These are phyloP conservation scores for Vitis hybrid DNA, from an alignment of 177 flowering plant species.

Conservation along the genomic window DNA sequence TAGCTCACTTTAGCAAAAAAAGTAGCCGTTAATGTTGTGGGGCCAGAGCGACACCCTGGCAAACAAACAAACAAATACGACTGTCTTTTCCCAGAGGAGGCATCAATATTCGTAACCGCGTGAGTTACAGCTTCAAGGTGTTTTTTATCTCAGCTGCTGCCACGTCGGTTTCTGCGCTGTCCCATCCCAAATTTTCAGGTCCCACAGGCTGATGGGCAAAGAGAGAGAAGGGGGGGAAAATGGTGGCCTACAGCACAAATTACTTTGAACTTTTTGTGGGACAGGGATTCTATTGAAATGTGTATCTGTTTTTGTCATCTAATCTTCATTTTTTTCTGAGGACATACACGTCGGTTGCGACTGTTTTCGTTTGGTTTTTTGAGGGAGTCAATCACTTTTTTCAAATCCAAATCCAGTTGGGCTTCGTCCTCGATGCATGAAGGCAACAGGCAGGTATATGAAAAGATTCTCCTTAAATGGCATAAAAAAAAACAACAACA, in stretches of 20 bases:
- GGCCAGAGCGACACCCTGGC: constrained; percentile 17
- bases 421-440: not conserved
- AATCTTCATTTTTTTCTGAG: not conserved
- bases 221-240: not conserved
- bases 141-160: not conserved
- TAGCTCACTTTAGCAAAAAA: not conserved
- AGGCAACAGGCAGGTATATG: not conserved
- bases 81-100: not conserved
- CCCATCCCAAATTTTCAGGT: not conserved
- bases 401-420: not conserved
- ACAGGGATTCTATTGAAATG: not conserved
- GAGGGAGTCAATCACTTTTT: not conserved
- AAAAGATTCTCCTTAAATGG: not conserved
- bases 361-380: not conserved
- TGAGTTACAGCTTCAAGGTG: constrained; percentile 1
- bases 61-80: not conserved
- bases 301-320: not conserved
- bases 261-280: not conserved
- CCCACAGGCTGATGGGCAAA: not conserved
- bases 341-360: too few relatives aligned
- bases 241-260: not conserved
- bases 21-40: constrained; percentile 25
- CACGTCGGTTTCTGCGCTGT: constrained; percentile 9
- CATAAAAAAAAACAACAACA: not conserved
- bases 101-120: not conserved